These are phyloP conservation scores for Nectriaceae sp. DNA, from an alignment of 2,329 filamentous ascomycete species.

Conservation along the genomic window DNA sequence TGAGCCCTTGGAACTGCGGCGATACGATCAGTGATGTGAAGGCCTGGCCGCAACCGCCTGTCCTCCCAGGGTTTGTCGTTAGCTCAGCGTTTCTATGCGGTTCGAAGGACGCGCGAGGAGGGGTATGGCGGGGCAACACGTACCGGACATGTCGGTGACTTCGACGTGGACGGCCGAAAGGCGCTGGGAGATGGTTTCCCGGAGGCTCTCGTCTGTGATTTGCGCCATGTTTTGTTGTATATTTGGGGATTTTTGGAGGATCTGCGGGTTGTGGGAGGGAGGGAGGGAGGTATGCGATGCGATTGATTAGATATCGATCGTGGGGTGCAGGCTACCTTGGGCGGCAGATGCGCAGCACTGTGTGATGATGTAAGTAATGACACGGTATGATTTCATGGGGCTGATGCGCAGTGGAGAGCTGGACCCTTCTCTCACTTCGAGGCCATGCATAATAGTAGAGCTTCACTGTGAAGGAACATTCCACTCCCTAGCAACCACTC, in stretches of 20 bases:
- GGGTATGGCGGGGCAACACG: conserved; percentile 24
- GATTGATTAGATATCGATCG: conserved; percentile 41
- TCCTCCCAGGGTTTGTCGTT: not conserved
- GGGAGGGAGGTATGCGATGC: conserved; percentile 21
- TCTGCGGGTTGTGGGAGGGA: conserved; percentile 11
- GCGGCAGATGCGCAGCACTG: conserved; percentile 12
- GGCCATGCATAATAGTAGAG: not conserved
- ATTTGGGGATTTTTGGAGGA: not conserved
- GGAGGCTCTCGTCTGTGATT: conserved; percentile 74
- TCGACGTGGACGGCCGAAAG: conserved; percentile 79
- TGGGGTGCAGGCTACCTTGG: conserved; percentile 1
- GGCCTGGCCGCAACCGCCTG: conserved; percentile 63
- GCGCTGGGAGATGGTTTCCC: conserved; percentile 66
- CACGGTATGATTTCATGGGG: conserved; percentile 39
- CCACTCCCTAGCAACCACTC: too few relatives aligned
- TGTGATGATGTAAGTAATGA: conserved; percentile 7
- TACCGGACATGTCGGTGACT: conserved; percentile 92
- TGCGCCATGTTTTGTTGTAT: conserved; percentile 55
- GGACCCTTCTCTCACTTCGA: not conserved
- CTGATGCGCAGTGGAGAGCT: conserved; percentile 2
- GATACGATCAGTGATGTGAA: conserved; percentile 64
- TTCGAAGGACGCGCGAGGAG: not conserved
- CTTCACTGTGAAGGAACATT: not conserved
- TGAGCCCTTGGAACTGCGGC: conserved; percentile 69
- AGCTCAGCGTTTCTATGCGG: not conserved